Conservation (phyloP, 1,139 yeast species). For the Hyphopichia khmerensis region DNA sequence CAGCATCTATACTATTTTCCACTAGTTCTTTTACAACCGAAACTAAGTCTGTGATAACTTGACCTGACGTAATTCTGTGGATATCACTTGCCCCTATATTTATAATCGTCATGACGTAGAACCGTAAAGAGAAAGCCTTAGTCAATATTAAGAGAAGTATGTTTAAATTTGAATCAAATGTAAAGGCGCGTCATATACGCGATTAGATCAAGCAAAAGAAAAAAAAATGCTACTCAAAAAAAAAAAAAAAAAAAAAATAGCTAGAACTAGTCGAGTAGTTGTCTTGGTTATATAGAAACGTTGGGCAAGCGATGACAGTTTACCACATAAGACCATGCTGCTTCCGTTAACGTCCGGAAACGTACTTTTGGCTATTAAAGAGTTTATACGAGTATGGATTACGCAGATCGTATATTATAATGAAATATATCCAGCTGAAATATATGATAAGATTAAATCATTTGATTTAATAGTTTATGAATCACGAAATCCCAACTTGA, state of each 20-base stretch:
- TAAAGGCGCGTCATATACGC: too few relatives aligned
- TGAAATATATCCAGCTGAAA: constrained; percentile 39
- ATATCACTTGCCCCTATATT: constrained; percentile 50
- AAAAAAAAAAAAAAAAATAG: background rate
- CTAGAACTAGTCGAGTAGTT: background rate
- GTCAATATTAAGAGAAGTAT: too few relatives aligned
- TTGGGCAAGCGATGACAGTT: background rate
- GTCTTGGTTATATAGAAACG: background rate
- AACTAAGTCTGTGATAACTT: constrained; percentile 77
- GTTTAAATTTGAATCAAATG: too few relatives aligned
- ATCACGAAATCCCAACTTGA: constrained; percentile 45
- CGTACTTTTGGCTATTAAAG: constrained; percentile 33
- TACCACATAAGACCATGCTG: constrained; percentile 2
- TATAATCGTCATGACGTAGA: constrained; percentile 17
- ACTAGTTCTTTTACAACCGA: constrained; percentile 82
- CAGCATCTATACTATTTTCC: constrained; percentile 85
- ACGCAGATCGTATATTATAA: constrained; percentile 49
- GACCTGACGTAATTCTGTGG: constrained; percentile 85
- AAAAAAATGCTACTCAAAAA: too few relatives aligned
- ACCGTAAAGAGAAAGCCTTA: background rate
- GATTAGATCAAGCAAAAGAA: too few relatives aligned
- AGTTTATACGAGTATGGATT: constrained; percentile 40
- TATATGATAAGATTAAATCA: constrained; percentile 35
- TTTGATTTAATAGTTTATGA: constrained; percentile 40
- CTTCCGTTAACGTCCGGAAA: constrained; percentile 26